phyloP scores from a whole-genome alignment of 371 early-diverging fungal species.

The Amoeboradix gromovi region DNA sequence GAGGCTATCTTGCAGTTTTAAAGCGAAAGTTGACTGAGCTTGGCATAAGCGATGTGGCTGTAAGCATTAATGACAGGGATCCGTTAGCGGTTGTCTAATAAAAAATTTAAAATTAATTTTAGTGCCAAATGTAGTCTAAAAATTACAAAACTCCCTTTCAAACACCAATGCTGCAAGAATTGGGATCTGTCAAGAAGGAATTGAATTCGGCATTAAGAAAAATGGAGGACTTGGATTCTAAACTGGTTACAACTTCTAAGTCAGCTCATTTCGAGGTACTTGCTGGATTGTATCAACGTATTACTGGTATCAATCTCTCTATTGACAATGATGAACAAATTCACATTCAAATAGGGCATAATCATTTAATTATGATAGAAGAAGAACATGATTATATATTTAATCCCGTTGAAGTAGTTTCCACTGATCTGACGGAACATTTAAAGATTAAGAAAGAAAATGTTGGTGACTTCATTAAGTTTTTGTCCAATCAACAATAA shows the following conservation, averaged over 20 bases:
- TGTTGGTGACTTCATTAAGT: background rate
- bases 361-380: background rate
- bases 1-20: constrained; percentile 7
- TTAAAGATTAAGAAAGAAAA: background rate
- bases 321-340: background rate
- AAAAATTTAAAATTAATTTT: background rate
- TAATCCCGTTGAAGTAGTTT: background rate
- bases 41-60: background rate
- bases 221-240: background rate
- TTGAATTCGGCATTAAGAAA: background rate
- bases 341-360: background rate
- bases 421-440: background rate
- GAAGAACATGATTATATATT: background rate
- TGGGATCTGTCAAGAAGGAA: background rate
- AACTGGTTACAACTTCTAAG: background rate
- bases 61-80: background rate
- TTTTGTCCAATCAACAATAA: background rate
- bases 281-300: background rate
- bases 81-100: background rate
- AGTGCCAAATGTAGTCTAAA: too few relatives aligned
- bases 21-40: background rate
- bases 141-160: background rate
- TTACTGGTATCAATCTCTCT: background rate
- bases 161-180: background rate
- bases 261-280: background rate